Conservation (phyloP, 2,329 filamentous ascomycete genomes). For the Sporothrix phasma region DNA sequence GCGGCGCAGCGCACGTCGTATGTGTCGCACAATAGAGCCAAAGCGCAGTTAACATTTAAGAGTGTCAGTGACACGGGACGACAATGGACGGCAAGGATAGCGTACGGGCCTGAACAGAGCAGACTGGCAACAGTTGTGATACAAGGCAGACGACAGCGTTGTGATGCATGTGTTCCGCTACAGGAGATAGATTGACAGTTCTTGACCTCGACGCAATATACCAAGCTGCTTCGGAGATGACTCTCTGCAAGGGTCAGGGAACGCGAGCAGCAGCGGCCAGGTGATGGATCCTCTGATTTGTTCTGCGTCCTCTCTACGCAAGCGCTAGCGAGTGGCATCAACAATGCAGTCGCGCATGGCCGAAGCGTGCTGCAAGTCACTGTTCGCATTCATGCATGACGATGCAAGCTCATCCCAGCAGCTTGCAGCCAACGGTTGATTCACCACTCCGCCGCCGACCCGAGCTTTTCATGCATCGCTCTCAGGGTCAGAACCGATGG, state of each 20-base stretch:
- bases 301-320: too few species aligned
- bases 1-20: background rate
- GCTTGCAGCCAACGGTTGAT: background rate
- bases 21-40: slow-evolving; percentile 8
- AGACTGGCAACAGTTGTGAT: background rate
- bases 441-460: background rate
- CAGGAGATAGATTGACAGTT: background rate
- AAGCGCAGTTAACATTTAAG: slow-evolving; percentile 17
- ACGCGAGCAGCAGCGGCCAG: too few species aligned
- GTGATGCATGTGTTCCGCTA: background rate
- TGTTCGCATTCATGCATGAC: background rate
- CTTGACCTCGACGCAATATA: too few species aligned
- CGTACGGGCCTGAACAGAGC: background rate
- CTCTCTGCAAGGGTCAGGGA: background rate
- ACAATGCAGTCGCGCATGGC: background rate
- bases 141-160: background rate
- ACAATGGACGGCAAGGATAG: background rate
- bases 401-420: background rate
- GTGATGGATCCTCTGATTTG: too few species aligned
- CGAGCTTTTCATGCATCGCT: background rate
- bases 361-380: background rate
- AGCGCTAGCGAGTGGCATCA: background rate
- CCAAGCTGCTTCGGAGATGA: too few species aligned
- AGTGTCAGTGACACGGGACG: background rate
- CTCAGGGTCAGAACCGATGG: too few species aligned